These are phyloP conservation scores for Borealophlyctis nickersoniae DNA, from an alignment of 192 early-diverging fungal genomes.

Conservation along the genomic window DNA sequence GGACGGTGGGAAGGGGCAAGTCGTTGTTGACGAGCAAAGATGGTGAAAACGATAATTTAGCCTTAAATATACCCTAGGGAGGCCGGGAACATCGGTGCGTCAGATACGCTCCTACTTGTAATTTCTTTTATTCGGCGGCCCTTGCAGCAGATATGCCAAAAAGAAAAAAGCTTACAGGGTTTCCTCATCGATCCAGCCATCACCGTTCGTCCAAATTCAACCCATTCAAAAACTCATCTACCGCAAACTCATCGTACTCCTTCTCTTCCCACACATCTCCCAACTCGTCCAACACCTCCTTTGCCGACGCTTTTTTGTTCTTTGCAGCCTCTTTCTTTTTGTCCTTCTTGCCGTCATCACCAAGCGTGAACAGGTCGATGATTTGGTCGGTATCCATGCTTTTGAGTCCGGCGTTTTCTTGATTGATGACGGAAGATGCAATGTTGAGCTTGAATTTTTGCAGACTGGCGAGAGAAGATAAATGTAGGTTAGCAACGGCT, in stretches of 20 bases:
- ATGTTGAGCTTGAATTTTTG: conserved; percentile 99
- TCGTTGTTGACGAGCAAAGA: too few species aligned
- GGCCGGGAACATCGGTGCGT: too few species aligned
- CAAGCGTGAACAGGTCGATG: conserved; percentile 87
- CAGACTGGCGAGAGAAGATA: conserved; percentile 44
- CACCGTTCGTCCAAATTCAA: conserved; percentile 21
- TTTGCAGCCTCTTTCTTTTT: conserved; percentile 31
- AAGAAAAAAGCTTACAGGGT: too few species aligned
- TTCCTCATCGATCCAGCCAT: too few species aligned
- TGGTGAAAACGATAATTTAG: too few species aligned
- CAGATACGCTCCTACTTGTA: too few species aligned
- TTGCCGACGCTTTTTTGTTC: conserved; percentile 59
- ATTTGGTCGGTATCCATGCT: conserved; percentile 97
- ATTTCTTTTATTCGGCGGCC: too few species aligned
- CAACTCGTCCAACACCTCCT: conserved; percentile 70
- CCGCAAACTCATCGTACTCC: conserved; percentile 46
- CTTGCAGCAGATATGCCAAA: too few species aligned
- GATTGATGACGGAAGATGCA: conserved; percentile 91
- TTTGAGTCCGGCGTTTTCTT: conserved; percentile 89
- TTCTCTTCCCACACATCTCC: conserved; percentile 90
- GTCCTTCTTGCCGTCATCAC: conserved; percentile 41
- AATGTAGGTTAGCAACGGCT: conserved; percentile 8
- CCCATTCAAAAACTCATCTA: conserved; percentile 36
- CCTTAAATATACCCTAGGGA: too few species aligned
- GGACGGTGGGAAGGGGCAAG: too few species aligned